Base-by-base conservation (phyloP, 495 filamentous ascomycete genomes). In the Xylaria scruposa region DNA sequence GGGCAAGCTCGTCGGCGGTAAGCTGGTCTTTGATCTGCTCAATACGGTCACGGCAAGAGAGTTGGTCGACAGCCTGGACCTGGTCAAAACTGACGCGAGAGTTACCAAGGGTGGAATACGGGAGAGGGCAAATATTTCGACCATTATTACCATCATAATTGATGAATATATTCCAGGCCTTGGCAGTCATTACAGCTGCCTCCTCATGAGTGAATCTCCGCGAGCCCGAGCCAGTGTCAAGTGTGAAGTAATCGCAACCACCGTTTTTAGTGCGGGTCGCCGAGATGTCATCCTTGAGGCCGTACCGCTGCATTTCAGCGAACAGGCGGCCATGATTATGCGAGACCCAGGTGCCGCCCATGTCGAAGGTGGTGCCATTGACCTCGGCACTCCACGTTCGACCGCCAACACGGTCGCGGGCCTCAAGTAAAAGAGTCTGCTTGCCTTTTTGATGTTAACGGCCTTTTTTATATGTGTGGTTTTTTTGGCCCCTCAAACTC, bases 311-410 rank as follows among this genome's bases (percentile, higher is more conserved):
- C 47, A 80, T 75, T 67, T 78, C 75, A 44, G 51, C 47, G 68
- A 66, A 70, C 38, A 72, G 40, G 36, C 70, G 73, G 29, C 29
- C 69, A 38, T 73, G 56, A 42, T 62, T 65, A 33, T 78, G 73
- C 51, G 51, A 56, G 12, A 83, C 73, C 79, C 80, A 83, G 7
- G 79, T 80, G 7, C 81, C 81, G 0, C 81, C 81, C 73, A 83
- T 76, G 26, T 83, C 81, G 44, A 73, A 78, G 0, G 67, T 64
- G 58, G 79, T 73, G 0, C 74, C 71, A 9, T 53, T 71, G 47
- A 76, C 72, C 9, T 78, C 73, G 0, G 76, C 68, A 13, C 77
- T 75, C 74, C 76, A 83, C 10, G 81, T 75, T 5, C 81, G 77
- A 0, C 81, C 81, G 21, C 81, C 81, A 42, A 83, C 78, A 3